Percentiles rank a stretch among this genome's conserved stretches.
These are phyloP conservation scores for Biscogniauxia sp. DNA, from an alignment of 2,329 filamentous ascomycete genomes.

Conservation along the genomic window DNA sequence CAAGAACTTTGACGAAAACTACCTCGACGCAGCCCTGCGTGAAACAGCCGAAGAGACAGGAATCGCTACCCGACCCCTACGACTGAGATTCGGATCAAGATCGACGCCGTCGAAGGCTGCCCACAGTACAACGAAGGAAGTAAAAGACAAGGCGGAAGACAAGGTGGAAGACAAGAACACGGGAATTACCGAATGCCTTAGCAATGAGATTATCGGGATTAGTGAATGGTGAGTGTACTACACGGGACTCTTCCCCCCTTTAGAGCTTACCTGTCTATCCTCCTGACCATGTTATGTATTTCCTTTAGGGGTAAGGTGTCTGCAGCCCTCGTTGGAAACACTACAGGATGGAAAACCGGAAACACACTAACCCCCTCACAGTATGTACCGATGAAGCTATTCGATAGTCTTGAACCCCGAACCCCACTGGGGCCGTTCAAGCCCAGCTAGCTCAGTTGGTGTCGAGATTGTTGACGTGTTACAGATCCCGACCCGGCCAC, in stretches of 20 bases:
- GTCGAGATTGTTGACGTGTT: not conserved
- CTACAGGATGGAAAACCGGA: not conserved
- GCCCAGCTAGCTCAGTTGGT: not conserved
- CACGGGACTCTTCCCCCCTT: not conserved
- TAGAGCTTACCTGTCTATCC: too few species aligned
- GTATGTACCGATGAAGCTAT: conserved; percentile 18
- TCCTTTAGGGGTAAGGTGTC: not conserved
- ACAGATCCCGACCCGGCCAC: conserved; percentile 33
- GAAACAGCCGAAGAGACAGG: conserved; percentile 50
- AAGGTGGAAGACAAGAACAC: conserved; percentile 23
- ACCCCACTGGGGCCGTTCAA: not conserved
- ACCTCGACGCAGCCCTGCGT: conserved; percentile 42
- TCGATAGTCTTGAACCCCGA: not conserved
- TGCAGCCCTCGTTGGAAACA: conserved; percentile 7
- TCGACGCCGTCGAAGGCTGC: conserved; percentile 35
- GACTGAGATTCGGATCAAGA: conserved; percentile 42
- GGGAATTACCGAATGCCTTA: conserved; percentile 27
- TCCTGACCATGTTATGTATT: not conserved
- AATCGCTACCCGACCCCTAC: conserved; percentile 37
- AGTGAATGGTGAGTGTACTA: conserved; percentile 28
- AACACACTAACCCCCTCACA: conserved; percentile 4
- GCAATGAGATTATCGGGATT: conserved; percentile 28
- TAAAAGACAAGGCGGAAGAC: conserved; percentile 22
- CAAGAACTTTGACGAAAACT: conserved; percentile 45
- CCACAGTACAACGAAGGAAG: conserved; percentile 11